Percentiles rank a stretch among this genome's conserved stretches.
phyloP scores from a whole-genome alignment of 306 rosid species.

The Fragaria ananassa region DNA sequence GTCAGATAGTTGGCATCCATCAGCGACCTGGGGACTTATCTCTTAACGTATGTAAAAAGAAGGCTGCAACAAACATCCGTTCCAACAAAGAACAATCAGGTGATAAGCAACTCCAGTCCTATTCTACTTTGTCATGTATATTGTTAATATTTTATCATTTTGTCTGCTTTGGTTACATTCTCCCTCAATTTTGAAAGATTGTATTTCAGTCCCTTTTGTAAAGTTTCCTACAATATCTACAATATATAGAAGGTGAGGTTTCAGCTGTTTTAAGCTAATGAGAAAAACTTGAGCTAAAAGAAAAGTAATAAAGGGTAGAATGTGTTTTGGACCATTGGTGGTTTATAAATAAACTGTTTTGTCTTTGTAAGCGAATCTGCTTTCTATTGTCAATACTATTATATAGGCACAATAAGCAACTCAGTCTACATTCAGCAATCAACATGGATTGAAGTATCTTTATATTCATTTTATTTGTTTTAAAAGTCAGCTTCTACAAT shows the following conservation, averaged over 20 bases:
- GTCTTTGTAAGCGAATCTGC: not conserved
- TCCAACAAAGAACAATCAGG: constrained; percentile 95
- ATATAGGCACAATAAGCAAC: not conserved
- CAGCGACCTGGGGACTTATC: constrained; percentile 92
- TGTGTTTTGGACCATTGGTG: not conserved
- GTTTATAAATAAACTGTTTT: not conserved
- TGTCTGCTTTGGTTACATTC: not conserved
- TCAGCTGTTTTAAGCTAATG: not conserved
- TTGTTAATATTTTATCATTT: not conserved
- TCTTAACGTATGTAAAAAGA: constrained; percentile 93
- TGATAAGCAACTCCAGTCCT: constrained; percentile 32
- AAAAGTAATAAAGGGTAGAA: not conserved
- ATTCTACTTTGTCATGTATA: not conserved
- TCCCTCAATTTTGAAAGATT: not conserved
- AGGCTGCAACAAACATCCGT: constrained; percentile 93
- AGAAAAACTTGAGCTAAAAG: not conserved
- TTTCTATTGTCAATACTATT: not conserved
- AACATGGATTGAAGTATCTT: not conserved
- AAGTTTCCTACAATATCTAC: not conserved
- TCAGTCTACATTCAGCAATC: not conserved
- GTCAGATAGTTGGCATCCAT: constrained; percentile 94
- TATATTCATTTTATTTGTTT: not conserved
- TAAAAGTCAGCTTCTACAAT: too few relatives aligned
- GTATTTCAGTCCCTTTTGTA: not conserved
- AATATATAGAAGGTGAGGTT: not conserved